Conservation (phyloP, 768 basidiomycete species). For the Suillus variegatus region DNA sequence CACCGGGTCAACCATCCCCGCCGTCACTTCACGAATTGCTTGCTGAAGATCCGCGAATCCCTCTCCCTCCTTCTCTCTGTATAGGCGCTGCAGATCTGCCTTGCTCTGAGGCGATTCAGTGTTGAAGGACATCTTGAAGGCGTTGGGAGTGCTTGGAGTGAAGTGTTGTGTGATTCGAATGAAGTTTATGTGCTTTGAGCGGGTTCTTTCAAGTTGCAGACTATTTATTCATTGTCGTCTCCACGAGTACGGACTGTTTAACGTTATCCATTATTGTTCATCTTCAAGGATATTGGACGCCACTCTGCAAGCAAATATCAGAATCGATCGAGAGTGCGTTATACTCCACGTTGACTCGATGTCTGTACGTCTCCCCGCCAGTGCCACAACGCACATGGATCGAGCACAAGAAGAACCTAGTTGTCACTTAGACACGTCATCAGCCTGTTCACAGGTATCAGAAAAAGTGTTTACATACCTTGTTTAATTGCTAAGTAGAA, state of each 20-base stretch:
- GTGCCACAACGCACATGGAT: not conserved
- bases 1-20: slow-evolving; percentile 5
- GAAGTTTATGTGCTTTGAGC: no score
- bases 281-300: no score
- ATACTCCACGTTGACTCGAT: not conserved
- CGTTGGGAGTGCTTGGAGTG: not conserved
- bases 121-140: not conserved
- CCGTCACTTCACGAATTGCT: slow-evolving; percentile 16
- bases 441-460: not conserved
- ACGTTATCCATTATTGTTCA: not conserved
- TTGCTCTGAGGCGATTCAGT: not conserved
- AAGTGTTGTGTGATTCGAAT: no score
- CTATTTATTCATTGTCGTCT: not conserved
- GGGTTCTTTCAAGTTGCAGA: not conserved
- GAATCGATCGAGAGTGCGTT: not conserved
- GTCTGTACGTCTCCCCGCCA: not conserved
- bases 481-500: no score
- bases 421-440: not conserved
- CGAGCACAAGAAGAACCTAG: not conserved
- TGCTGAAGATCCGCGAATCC: not conserved
- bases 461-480: not conserved
- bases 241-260: not conserved
- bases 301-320: no score
- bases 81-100: not conserved
- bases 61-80: slow-evolving; percentile 5